phyloP scores from a whole-genome alignment of 768 basidiomycete genomes.

The Astraeus odoratus region DNA sequence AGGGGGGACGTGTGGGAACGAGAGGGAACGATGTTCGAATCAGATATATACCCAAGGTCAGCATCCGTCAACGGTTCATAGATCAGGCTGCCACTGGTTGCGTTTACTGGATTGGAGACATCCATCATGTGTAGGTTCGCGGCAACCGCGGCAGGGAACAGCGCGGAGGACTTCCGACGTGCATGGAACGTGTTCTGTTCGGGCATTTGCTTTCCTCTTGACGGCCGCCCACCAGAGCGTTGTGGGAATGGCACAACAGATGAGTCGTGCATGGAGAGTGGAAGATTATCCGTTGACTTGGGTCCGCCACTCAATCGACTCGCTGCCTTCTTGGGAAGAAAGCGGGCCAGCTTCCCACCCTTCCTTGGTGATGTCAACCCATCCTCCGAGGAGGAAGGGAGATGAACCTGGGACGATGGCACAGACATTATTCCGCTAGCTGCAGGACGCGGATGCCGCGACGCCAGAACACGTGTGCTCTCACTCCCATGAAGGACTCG shows the following conservation, averaged over 20 bases:
- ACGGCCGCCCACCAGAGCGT: slow-evolving; percentile 16
- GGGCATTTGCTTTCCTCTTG: slow-evolving; percentile 18
- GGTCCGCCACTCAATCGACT: slow-evolving; percentile 23
- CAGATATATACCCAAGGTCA: slow-evolving; percentile 16
- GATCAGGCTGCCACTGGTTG: slow-evolving; percentile 14
- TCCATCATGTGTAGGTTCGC: slow-evolving; percentile 26
- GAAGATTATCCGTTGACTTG: slow-evolving; percentile 21
- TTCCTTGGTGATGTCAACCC: slow-evolving; percentile 16
- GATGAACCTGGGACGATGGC: slow-evolving; percentile 22
- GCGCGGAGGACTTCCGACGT: slow-evolving; percentile 28
- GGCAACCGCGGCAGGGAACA: slow-evolving; percentile 24
- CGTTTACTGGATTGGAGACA: slow-evolving; percentile 21
- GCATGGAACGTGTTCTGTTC: slow-evolving; percentile 30
- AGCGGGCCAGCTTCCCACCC: slow-evolving; percentile 21
- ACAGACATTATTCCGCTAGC: slow-evolving; percentile 14
- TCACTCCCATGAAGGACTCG: slow-evolving; percentile 21
- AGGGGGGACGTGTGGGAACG: slow-evolving; percentile 13
- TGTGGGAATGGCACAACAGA: slow-evolving; percentile 23
- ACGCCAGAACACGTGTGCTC: slow-evolving; percentile 18
- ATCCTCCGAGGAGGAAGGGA: slow-evolving; percentile 21
- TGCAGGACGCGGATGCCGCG: slow-evolving; percentile 9
- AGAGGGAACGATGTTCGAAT: slow-evolving; percentile 5
- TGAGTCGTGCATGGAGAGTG: slow-evolving; percentile 15
- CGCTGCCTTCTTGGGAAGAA: slow-evolving; percentile 27
- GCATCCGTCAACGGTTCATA: slow-evolving; percentile 25